Evolutionary conservation across 805 yeast genomes (phyloP).

Genomic region (Ogataea angusta): DNA sequence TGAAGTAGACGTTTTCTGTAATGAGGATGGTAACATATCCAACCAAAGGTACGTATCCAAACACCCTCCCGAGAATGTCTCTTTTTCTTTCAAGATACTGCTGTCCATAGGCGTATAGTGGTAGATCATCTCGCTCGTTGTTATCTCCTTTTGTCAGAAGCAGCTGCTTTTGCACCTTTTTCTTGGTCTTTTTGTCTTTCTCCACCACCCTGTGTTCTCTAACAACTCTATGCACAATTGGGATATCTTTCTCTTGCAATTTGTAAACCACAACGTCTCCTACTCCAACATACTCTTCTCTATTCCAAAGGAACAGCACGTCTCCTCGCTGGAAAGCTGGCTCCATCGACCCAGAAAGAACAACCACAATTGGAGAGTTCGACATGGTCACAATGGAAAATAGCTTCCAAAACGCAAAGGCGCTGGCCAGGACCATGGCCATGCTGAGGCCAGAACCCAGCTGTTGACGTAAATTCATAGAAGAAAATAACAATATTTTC

Average conservation of each 20-base stretch:
- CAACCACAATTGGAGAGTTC: constrained; percentile 93
- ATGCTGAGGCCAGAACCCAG: constrained; percentile 54
- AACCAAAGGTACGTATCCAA: constrained; percentile 81
- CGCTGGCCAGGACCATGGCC: constrained; percentile 78
- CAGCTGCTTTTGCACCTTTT: constrained; percentile 10
- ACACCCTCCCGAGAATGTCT: constrained; percentile 89
- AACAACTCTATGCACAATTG: constrained; percentile 95
- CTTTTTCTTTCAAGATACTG: constrained; percentile 68
- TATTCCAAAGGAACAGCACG: constrained; percentile 85
- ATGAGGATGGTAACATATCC: constrained; percentile 91
- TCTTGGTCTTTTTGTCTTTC: constrained; percentile 14
- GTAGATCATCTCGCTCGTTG: constrained; percentile 86
- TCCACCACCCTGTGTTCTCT: constrained; percentile 64
- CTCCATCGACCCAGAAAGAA: constrained; percentile 97
- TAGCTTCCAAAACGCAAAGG: constrained; percentile 89
- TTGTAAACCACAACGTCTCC: constrained; percentile 96
- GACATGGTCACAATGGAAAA: constrained; percentile 74
- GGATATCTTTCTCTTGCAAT: constrained; percentile 71
- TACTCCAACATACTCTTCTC: constrained; percentile 61
- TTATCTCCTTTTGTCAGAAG: constrained; percentile 95
- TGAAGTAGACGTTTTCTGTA: constrained; percentile 83
- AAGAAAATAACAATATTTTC: constrained; percentile 1
- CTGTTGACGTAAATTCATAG: constrained; percentile 31
- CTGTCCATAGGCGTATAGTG: constrained; percentile 74
- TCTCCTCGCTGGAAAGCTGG: constrained; percentile 99